Base-by-base conservation (phyloP, 176 grass and related monocot genomes). In the Metroxylon sagu region DNA sequence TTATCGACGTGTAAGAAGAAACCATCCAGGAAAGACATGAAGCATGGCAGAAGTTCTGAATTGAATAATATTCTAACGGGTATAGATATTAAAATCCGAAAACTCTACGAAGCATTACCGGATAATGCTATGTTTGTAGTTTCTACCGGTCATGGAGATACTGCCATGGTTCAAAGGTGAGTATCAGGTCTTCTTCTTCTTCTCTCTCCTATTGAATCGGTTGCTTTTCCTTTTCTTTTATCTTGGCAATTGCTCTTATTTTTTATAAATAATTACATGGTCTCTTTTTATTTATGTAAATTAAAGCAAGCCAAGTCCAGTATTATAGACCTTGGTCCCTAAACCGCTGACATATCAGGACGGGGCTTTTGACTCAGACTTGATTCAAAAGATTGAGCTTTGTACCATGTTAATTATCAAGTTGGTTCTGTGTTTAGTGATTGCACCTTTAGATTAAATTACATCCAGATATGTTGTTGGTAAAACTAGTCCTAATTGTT, bases 101-200 rank as follows among this genome's bases (percentile, higher is more conserved):
- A 81, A 49, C 59, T 97, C 61, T 73, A 91, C 60, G 69, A 57
- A 68, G 29, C 74, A 50, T 67, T 97, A 58, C 87, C 87, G 16
- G 71, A 68, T 52, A 88, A 91, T 76, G 31, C 87, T 35, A 77
- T 97, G 81, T 56, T 97, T 72, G 75, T 97, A 31, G 49, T 97
- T 77, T 90, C 72, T 77, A 91, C 81, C 50, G 92, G 92, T 54
- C 92, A 97, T 83, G 92, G 92, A 43, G 84, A 91, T 73, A 85
- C 87, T 28, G 87, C 78, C 79, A 60, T 85, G 63, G 92, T 91
- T 64, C 87, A 91, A 80, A 91, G 92, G 92, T 97, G 87, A 69
- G 56, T 17, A 51, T 10, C 16, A 15, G 6, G 21, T 23, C 21
- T 23, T 23, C 21, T 23, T 23, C 21, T 23, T 70, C 18, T 29